Evolutionary conservation across 1,139 yeast genomes (phyloP).

Genomic region (Candida glucosophila): DNA sequence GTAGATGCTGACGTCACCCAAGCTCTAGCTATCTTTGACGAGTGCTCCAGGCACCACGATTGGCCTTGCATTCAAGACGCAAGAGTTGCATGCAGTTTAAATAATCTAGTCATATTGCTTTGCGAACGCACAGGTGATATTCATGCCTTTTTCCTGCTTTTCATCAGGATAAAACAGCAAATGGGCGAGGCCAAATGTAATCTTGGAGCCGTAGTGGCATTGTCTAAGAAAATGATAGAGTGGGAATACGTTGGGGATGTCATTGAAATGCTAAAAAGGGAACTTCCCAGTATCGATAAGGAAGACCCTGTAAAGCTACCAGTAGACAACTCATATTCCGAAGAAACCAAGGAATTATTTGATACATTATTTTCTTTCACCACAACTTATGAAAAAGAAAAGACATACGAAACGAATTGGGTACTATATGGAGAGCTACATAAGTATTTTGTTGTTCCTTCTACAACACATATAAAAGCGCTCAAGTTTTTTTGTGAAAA

Average conservation of each 20-base stretch:
- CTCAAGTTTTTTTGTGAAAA: constrained; percentile 52
- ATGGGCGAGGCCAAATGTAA: constrained; percentile 20
- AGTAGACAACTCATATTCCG: constrained; percentile 16
- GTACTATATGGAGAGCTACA: constrained; percentile 52
- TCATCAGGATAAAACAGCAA: constrained; percentile 31
- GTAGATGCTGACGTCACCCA: constrained; percentile 9
- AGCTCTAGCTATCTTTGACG: constrained; percentile 25
- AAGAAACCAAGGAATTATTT: constrained; percentile 23
- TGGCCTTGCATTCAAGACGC: constrained; percentile 29
- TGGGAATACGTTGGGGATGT: constrained; percentile 49
- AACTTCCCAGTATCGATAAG: constrained; percentile 42
- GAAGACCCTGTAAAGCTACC: constrained; percentile 22
- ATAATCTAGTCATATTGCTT: constrained; percentile 20
- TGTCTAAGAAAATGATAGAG: constrained; percentile 39
- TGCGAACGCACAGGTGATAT: constrained; percentile 14
- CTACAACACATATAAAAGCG: constrained; percentile 50
- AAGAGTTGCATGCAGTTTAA: constrained; percentile 19
- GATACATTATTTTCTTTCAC: constrained; percentile 40
- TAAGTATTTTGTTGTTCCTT: constrained; percentile 52
- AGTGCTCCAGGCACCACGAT: constrained; percentile 19
- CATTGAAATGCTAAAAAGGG: constrained; percentile 50
- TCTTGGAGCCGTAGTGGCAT: constrained; percentile 36
- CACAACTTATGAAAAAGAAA: constrained; percentile 30
- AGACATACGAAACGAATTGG: constrained; percentile 49
- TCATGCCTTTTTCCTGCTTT: constrained; percentile 21